Evolutionary conservation across 2,329 filamentous ascomycete genomes (phyloP), one percentile per base, ranked within the genome.

Genomic region (Pseudohalonectria lignicola): DNA sequence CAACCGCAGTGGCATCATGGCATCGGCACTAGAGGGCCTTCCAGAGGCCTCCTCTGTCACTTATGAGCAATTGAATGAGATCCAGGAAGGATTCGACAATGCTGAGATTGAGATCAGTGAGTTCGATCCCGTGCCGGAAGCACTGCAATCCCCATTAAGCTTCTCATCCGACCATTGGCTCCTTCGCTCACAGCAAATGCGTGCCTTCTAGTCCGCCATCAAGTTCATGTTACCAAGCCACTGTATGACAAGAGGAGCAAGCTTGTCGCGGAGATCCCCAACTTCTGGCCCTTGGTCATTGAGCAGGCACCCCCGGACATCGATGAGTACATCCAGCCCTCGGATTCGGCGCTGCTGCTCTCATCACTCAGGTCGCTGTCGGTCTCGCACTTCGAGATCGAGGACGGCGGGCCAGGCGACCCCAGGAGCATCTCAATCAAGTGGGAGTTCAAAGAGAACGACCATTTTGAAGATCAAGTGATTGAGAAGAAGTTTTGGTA

Each of bases 201-300:
- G n/a, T n/a, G 18, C 35, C 17, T 12, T 8, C 29, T 10, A 42
- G 41, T 44, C 25, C 39, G 40, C 15, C 25, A 82, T 53, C 80
- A 88, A 58, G 73, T 81, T 49, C 63, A 71, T 47, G 69, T 87
- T 49, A 74, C 76, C 52, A 66, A 69, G 43, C 71, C 81, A 32
- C 73, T 94, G 44, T 94, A 86, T 67, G 69, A 74, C 51, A 84
- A 83, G 63, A 86, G 90, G 55, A 69, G 75, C 47, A 71, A 75
- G 49, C 62, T 86, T 46, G 67, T 92, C 46, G 61, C 73, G 45
- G 69, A 79, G 53, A 88, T 95, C 54, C 75, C 78, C 49, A 78
- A 85, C 65, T 98, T 96, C 76, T 96, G 92, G 92, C 71, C 85
- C n/a, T 75, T 93, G 41, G 88, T 95, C 41, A 73, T 96, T 57